A percentile compares a stretch with the other conserved stretches of the same genome.
These are phyloP conservation scores for Acidiella bohemica DNA, from an alignment of 495 filamentous ascomycete species.

Conservation along the genomic window DNA sequence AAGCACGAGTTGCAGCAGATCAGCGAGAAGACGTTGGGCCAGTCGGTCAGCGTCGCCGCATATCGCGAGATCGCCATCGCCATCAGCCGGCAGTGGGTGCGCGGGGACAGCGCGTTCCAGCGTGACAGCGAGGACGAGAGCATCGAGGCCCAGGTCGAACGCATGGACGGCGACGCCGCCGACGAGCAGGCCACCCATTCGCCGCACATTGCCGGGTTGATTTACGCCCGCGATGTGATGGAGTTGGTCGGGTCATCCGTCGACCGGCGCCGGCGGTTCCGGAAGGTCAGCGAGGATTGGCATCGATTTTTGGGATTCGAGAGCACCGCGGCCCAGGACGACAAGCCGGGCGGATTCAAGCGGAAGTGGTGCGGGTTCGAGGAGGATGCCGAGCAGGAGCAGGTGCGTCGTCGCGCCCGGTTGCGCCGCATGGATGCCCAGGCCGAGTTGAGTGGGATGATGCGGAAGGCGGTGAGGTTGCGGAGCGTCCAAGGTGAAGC, in stretches of 20 bases:
- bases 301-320: conserved; percentile 4
- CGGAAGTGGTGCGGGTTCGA: not conserved
- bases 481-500: not conserved
- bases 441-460: not conserved
- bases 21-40: no score
- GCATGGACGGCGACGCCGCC: not conserved
- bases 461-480: not conserved
- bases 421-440: not conserved
- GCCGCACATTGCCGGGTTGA: conserved; percentile 1
- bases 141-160: not conserved
- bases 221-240: conserved; percentile 2
- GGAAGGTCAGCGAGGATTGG: conserved; percentile 6
- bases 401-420: not conserved
- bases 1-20: no score
- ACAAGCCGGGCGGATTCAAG: no score
- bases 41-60: no score
- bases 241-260: not conserved
- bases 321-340: no score
- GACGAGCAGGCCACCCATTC: conserved; percentile 3
- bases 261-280: not conserved
- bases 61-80: conserved; percentile 2
- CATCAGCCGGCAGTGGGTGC: conserved; percentile 5
- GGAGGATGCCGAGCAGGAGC: not conserved
- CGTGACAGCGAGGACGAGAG: not conserved
- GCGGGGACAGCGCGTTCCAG: no score